Evolutionary conservation across 495 filamentous ascomycete genomes (phyloP), one percentile per base, ranked within the genome.

Genomic region (Neurospora sp.): DNA sequence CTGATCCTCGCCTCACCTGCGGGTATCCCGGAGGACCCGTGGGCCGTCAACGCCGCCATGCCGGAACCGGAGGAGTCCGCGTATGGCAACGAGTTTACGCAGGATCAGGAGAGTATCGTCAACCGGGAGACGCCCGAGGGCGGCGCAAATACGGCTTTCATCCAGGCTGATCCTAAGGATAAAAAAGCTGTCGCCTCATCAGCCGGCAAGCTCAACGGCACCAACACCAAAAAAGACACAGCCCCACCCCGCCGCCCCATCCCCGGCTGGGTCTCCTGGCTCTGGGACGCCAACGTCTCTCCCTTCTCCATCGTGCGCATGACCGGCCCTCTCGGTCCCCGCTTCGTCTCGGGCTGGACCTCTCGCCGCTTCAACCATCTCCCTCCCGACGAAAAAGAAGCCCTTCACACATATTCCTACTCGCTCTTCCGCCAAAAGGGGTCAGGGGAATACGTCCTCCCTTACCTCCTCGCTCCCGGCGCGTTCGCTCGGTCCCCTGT

Each of bases 271-370:
- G 84, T 98, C 21, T 89, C 89, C 38, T 97, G 93, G 80, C 87
- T 99, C 40, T 99, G 96, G 96, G 96, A 99, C 73, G 93, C 93
- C 75, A 99, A 99, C 78, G 90, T 99, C 75, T 97, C 94, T 1
- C 96, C 96, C 21, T 99, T 99, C 81, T 93, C 89, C 74, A 81
- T 99, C 21, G 88, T 99, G 10, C 92, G 96, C 71, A 91, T 94
- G 87, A 83, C 93, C 11, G 96, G 96, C n/a, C 96, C 96, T 1
- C 81, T 99, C 1, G 96, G 96, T 2, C 96, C 96, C 7, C 90
- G 94, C 3, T 86, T 99, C 39, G 93, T 97, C 0, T 97, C 94
- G 0, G 95, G 96, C 24, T 99, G 96, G 96, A 97, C 96, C 3
- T 91, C 90, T 5, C 90, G 96, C 9, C 90, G 96, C 36, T 99